Conservation (phyloP, 495 filamentous ascomycete species). For the Darksidea phi region DNA sequence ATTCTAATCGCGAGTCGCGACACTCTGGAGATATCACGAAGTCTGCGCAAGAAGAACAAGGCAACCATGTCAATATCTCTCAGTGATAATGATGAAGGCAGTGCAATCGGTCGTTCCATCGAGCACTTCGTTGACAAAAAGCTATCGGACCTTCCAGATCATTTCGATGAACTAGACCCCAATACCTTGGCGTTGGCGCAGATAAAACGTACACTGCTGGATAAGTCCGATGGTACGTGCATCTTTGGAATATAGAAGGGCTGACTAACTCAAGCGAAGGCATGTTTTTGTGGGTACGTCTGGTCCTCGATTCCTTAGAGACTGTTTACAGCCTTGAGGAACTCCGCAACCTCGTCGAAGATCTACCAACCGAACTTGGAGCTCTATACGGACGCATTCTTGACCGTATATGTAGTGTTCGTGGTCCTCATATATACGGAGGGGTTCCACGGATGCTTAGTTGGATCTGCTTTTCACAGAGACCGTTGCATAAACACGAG, state of each 20-base stretch:
- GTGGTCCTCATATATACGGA: background rate
- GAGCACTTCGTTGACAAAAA: background rate
- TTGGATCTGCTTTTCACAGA: constrained; percentile 17
- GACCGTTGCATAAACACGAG: constrained; percentile 5
- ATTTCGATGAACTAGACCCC: background rate
- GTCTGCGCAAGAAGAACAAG: background rate
- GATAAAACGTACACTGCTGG: background rate
- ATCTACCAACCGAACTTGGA: constrained; percentile 8
- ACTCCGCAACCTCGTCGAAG: constrained; percentile 4
- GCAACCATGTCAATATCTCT: background rate
- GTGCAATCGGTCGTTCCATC: background rate
- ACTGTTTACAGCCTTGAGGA: background rate
- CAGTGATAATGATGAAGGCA: background rate
- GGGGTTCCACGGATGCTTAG: constrained; percentile 11
- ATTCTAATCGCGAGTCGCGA: constrained; percentile 9
- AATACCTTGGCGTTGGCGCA: background rate
- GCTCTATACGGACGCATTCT: constrained; percentile 13
- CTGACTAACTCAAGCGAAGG: background rate
- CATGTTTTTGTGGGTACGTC: constrained; percentile 1
- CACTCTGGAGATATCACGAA: background rate
- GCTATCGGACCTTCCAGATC: background rate
- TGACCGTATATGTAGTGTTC: background rate
- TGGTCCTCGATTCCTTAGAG: constrained; percentile 1
- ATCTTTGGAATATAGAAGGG: background rate
- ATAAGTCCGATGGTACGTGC: background rate